Evolutionary conservation across 2,329 filamentous ascomycete species (phyloP), one percentile per base, ranked within the genome.

Genomic region (Bisporella sp.): DNA sequence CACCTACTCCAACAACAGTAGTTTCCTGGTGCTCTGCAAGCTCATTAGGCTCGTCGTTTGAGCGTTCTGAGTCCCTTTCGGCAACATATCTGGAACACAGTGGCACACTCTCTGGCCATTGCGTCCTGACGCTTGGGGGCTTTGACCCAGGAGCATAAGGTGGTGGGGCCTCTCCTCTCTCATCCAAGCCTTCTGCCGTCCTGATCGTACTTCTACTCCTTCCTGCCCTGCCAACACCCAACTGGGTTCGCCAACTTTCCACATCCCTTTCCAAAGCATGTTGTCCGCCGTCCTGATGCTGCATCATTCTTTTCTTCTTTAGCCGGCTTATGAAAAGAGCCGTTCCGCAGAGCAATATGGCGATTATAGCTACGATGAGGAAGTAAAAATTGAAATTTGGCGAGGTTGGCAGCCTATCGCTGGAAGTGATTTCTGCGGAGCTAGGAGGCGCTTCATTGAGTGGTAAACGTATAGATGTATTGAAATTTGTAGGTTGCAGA

Each of bases 121-220:
- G 21, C 21, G 33, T 55, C 46, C 53, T 53, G 41, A 63, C 47
- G 54, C 62, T 65, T 32, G 62, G 62, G 12, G 63, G 62, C 41
- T 65, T 65, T 4, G 41, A 45, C 3, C 52, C 59, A 8, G 55
- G 55, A 5, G 51, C 70, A 62, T 86, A 86, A 0, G 82, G 79
- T 45, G 82, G 82, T 46, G 82, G 82, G 7, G 81, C 79, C 63
- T 85, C 80, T 31, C 82, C 82, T 41, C 74, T 65, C 67, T 84
- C 81, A 61, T 85, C 75, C 50, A 85, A 64, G 0, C 82, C 82
- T 55, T 85, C 82, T 43, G 75, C 48, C 31, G 50, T 50, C 35
- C 47, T 30, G 3, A 30, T n/a, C 5, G 44, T 48, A 41, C 44
- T 50, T 41, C 52, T 51, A 5, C 52, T 37, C 32, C 41, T 32